Percentiles rank a stretch among this genome's conserved stretches.
These are phyloP conservation scores for Cystofilobasidium capitatum DNA, from an alignment of 768 basidiomycete genomes.

Conservation along the genomic window DNA sequence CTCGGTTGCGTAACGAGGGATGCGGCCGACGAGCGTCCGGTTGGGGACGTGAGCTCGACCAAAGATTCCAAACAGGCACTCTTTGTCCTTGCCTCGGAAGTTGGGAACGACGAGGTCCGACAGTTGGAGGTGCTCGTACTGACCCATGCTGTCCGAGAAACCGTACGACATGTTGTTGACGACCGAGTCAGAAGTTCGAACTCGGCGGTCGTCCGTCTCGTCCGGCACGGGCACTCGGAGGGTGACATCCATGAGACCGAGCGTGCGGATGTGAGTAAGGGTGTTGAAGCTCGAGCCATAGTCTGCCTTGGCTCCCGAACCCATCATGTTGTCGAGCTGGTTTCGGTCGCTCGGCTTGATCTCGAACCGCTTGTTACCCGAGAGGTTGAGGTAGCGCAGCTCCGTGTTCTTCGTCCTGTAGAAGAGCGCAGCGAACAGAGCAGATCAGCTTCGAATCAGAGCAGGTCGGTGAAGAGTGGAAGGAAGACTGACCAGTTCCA, in stretches of 20 bases:
- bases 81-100: constrained; percentile 63
- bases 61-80: constrained; percentile 94
- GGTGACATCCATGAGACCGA: constrained; percentile 95
- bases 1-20: constrained; percentile 78
- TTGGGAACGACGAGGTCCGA: constrained; percentile 83
- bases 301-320: constrained; percentile 22
- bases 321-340: constrained; percentile 14
- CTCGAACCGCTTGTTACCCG: constrained; percentile 90
- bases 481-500: constrained; percentile 78
- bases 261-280: constrained; percentile 71
- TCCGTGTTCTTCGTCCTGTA: constrained; percentile 91
- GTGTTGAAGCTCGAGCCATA: constrained; percentile 64
- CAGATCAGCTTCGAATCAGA: neutral
- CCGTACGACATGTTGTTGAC: constrained; percentile 91
- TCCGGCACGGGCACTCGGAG: constrained; percentile 51
- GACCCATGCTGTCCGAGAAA: constrained; percentile 83
- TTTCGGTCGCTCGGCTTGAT: constrained; percentile 62
- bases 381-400: constrained; percentile 86
- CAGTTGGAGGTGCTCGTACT: constrained; percentile 69
- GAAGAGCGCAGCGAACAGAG: constrained; percentile 3
- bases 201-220: constrained; percentile 69
- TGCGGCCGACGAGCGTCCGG: constrained; percentile 39
- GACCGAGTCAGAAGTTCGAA: constrained; percentile 79
- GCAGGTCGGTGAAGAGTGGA: neutral
- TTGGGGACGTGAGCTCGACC: constrained; percentile 56